A percentile compares a stretch with the other conserved stretches of the same genome.
Evolutionary conservation across 148 eudicot species (phyloP).

Genomic region (Fallopia convolvulus): DNA sequence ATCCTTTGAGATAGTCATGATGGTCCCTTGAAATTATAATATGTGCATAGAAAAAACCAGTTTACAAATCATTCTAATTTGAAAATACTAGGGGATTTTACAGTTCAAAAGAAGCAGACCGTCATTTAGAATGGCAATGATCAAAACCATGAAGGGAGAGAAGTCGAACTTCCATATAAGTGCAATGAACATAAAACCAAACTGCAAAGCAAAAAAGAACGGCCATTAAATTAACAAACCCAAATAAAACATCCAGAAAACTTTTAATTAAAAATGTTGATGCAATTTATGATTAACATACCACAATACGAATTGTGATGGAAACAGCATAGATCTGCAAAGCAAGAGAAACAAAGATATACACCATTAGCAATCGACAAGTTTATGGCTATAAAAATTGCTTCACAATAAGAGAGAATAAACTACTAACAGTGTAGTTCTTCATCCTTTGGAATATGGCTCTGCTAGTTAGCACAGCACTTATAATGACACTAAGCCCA

Average conservation of each 20-base stretch:
- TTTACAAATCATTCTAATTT: neutral
- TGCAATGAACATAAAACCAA: constrained; percentile 91
- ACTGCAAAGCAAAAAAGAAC: constrained; percentile 28
- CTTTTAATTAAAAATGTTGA: neutral
- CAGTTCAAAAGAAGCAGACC: constrained; percentile 34
- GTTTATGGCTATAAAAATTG: neutral
- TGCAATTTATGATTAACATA: constrained; percentile 28
- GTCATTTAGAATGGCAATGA: constrained; percentile 91
- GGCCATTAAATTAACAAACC: neutral
- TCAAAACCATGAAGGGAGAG: constrained; percentile 99
- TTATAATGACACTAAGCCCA: constrained; percentile 92
- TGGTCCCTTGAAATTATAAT: constrained; percentile 46
- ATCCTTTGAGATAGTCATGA: constrained; percentile 97
- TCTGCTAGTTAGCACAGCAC: constrained; percentile 94
- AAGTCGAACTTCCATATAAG: constrained; percentile 94
- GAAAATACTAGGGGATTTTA: neutral
- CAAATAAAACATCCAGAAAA: neutral
- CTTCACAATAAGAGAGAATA: constrained; percentile 1
- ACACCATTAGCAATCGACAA: neutral
- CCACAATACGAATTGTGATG: constrained; percentile 99
- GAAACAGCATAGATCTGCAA: constrained; percentile 94
- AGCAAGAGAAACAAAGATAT: neutral
- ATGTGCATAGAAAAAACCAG: neutral
- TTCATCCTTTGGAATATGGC: constrained; percentile 99
- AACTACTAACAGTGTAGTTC: constrained; percentile 70